phyloP scores from a whole-genome alignment of 192 early-diverging fungal genomes.

The Linnemannia schmuckeri region DNA sequence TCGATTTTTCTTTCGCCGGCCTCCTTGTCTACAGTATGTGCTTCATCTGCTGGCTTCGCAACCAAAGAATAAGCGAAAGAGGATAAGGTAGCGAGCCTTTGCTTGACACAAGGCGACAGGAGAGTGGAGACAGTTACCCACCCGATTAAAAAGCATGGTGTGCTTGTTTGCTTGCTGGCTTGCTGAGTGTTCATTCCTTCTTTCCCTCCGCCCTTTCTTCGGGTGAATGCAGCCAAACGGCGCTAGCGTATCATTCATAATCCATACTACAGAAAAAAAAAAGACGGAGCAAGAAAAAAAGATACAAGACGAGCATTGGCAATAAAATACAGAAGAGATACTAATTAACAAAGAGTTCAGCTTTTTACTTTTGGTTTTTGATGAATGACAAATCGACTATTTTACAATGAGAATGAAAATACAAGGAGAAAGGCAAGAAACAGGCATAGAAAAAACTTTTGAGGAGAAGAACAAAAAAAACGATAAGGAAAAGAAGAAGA shows the following conservation, averaged over 20 bases:
- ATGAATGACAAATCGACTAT: neutral
- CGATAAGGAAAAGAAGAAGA: neutral
- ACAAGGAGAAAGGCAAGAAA: neutral
- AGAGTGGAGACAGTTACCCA: neutral
- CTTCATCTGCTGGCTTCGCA: neutral
- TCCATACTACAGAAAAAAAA: neutral
- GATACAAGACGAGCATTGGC: neutral
- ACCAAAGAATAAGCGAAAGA: neutral
- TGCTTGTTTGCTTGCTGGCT: neutral
- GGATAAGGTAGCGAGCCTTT: neutral
- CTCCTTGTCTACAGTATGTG: neutral
- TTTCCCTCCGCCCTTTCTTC: neutral
- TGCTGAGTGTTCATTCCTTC: neutral
- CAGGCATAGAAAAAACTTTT: neutral
- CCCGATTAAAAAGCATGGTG: neutral
- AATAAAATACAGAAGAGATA: neutral
- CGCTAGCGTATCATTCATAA: neutral
- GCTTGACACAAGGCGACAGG: neutral
- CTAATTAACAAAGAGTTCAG: neutral
- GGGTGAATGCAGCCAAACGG: neutral
- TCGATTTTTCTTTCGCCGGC: too few species aligned
- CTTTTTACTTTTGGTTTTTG: conserved; percentile 5
- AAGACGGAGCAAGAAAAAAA: conserved; percentile 11
- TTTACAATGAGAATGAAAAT: neutral
- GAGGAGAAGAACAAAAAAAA: neutral